These are phyloP conservation scores for Solanum hybrid DNA, from an alignment of 305 asterid species.

Conservation along the genomic window DNA sequence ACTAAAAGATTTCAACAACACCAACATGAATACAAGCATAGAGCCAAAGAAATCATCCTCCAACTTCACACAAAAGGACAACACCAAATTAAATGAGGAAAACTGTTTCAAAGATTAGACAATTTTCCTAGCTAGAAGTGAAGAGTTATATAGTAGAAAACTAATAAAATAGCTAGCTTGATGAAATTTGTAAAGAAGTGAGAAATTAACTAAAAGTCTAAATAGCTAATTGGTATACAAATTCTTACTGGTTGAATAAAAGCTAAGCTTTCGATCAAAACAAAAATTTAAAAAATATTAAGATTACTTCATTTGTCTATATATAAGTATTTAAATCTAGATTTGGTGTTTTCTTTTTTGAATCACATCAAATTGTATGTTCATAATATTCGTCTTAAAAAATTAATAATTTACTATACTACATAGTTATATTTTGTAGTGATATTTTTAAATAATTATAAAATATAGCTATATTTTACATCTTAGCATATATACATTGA, in stretches of 20 bases:
- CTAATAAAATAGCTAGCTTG: too few species aligned
- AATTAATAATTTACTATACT: too few species aligned
- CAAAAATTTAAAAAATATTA: neutral
- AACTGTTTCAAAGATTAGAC: neutral
- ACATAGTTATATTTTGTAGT: neutral
- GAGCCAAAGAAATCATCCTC: neutral
- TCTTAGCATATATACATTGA: too few species aligned
- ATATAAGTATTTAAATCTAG: too few species aligned
- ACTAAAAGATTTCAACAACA: neutral
- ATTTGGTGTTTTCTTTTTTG: too few species aligned
- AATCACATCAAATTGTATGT: too few species aligned
- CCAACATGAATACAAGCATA: neutral
- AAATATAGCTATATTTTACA: too few species aligned
- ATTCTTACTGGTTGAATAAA: neutral
- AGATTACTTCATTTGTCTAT: too few species aligned
- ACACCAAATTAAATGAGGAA: neutral
- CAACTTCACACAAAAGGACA: neutral
- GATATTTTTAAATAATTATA: neutral
- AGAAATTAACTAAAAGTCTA: neutral
- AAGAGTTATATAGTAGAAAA: too few species aligned
- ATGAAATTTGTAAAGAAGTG: neutral
- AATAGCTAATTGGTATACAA: neutral
- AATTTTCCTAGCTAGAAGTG: neutral
- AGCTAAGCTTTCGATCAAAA: too few species aligned
- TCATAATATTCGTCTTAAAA: too few species aligned